Conservation (phyloP, 2,329 filamentous ascomycete species). For the Ascochyta koolunga region DNA sequence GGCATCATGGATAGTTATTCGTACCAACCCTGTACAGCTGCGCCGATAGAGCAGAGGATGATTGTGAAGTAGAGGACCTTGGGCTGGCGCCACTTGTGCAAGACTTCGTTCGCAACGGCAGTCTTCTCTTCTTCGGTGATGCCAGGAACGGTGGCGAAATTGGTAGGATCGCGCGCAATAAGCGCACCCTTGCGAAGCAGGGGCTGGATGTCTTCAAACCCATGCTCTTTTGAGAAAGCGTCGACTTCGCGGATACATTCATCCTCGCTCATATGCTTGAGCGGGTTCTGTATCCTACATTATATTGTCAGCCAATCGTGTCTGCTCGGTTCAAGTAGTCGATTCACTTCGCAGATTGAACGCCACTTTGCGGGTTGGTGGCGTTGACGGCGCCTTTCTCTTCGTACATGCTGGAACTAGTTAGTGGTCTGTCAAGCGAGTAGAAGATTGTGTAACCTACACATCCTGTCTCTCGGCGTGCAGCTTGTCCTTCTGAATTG, state of each 20-base stretch:
- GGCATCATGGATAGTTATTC: not conserved
- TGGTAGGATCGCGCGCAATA: slow-evolving; percentile 49
- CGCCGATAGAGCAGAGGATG: slow-evolving; percentile 68
- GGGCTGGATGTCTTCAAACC: slow-evolving; percentile 54
- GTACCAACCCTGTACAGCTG: slow-evolving; percentile 69
- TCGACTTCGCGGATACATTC: slow-evolving; percentile 60
- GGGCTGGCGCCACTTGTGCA: slow-evolving; percentile 66
- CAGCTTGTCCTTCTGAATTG: slow-evolving; percentile 7
- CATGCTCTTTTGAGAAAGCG: slow-evolving; percentile 55
- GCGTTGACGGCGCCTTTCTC: slow-evolving; percentile 12
- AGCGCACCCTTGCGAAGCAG: slow-evolving; percentile 57
- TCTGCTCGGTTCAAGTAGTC: not conserved
- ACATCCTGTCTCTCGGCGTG: slow-evolving; percentile 22
- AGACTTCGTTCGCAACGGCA: slow-evolving; percentile 25
- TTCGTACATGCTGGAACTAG: slow-evolving; percentile 10
- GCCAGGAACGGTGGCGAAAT: slow-evolving; percentile 19
- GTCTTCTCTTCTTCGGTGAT: slow-evolving; percentile 26
- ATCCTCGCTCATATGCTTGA: slow-evolving; percentile 22
- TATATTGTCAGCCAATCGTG: not conserved
- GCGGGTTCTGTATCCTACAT: slow-evolving; percentile 28
- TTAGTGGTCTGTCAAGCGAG: not conserved
- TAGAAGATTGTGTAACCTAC: not conserved
- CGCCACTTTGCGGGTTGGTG: slow-evolving; percentile 8
- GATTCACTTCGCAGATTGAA: slow-evolving; percentile 13
- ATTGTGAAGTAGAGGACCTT: slow-evolving; percentile 68